Evolutionary conservation across 2,329 filamentous ascomycete species (phyloP).

Genomic region (Aspergillus pseudotamarii): DNA sequence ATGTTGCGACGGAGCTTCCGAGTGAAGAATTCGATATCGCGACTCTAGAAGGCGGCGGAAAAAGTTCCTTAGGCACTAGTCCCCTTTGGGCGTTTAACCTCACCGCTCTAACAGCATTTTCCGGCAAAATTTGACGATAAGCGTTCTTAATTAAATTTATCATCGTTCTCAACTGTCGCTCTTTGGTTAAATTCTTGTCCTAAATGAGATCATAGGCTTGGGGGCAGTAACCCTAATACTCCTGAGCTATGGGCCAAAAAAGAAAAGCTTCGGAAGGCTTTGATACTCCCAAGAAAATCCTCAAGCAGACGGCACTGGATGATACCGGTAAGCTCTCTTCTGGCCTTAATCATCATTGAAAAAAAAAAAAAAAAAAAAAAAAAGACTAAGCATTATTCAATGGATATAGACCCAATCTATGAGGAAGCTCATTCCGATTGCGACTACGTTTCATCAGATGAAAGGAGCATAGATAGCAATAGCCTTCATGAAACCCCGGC

Average conservation of each 20-base stretch:
- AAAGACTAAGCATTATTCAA: constrained; percentile 41
- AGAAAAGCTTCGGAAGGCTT: constrained; percentile 34
- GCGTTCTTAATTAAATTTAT: constrained; percentile 1
- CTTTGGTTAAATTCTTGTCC: not conserved
- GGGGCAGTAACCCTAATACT: constrained; percentile 3
- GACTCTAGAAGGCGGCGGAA: constrained; percentile 36
- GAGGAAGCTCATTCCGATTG: constrained; percentile 39
- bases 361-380: not conserved
- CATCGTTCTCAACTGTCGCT: constrained; percentile 6
- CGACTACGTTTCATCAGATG: constrained; percentile 34
- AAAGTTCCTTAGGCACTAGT: constrained; percentile 38
- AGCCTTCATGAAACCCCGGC: constrained; percentile 50
- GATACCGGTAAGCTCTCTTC: constrained; percentile 29
- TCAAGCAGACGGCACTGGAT: constrained; percentile 30
- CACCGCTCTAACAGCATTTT: constrained; percentile 31
- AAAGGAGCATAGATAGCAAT: constrained; percentile 31
- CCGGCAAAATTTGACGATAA: constrained; percentile 36
- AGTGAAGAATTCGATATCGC: constrained; percentile 27
- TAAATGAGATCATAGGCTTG: constrained; percentile 9
- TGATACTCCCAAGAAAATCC: constrained; percentile 34
- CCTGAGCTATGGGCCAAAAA: constrained; percentile 38
- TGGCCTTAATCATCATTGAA: constrained; percentile 4
- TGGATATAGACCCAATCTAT: constrained; percentile 35
- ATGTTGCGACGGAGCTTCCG: constrained; percentile 18
- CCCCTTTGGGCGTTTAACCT: constrained; percentile 22